Conservation (phyloP, 257 asterid genomes). For the Forsythia suspensa region DNA sequence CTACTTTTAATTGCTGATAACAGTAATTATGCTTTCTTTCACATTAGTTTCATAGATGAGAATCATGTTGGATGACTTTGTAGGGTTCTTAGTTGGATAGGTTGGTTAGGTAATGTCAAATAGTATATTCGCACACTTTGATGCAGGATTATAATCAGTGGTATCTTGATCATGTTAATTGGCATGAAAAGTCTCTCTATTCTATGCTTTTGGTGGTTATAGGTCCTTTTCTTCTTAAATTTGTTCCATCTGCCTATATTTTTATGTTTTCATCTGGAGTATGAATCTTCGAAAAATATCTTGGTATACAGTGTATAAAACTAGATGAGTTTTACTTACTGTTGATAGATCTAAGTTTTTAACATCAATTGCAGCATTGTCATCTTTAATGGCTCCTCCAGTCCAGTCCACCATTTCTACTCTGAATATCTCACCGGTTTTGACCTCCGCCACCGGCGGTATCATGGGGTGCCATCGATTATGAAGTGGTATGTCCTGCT, state of each 20-base stretch:
- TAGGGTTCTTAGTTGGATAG: not conserved
- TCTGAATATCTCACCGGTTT: constrained; percentile 41
- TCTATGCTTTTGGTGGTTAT: not conserved
- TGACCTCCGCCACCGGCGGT: constrained; percentile 43
- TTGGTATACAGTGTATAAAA: not conserved
- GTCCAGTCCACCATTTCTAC: constrained; percentile 63
- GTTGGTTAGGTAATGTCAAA: no score
- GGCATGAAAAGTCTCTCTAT: not conserved
- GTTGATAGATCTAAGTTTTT: constrained; percentile 49
- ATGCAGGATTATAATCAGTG: not conserved
- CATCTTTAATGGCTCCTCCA: constrained; percentile 51
- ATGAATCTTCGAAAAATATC: not conserved
- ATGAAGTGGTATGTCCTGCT: constrained; percentile 41
- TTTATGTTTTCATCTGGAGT: not conserved
- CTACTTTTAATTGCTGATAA: not conserved
- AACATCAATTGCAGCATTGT: constrained; percentile 51
- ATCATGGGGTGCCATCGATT: constrained; percentile 56
- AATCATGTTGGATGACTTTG: not conserved
- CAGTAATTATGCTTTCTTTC: not conserved
- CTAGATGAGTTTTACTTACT: constrained; percentile 32
- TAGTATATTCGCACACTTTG: no score
- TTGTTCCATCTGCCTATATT: not conserved
- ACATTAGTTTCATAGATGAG: not conserved
- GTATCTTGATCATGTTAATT: not conserved
- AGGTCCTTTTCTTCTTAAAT: not conserved